Conservation (phyloP, 176 grass and related monocot genomes). For the Triticum timopheevii region DNA sequence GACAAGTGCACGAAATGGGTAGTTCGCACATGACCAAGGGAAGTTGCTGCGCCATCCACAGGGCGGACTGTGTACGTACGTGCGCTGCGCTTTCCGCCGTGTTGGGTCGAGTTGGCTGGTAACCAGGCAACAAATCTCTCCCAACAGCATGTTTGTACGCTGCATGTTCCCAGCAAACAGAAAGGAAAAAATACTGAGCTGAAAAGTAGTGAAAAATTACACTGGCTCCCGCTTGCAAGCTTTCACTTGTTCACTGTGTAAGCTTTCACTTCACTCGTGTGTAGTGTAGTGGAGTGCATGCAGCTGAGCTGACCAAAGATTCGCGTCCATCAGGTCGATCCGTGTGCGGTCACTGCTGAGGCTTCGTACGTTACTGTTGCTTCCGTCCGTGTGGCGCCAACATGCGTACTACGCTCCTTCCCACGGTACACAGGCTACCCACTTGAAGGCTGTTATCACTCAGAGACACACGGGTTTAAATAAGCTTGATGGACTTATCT, state of each 20-base stretch:
- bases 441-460: background rate
- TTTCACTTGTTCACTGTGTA: background rate
- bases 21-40: background rate
- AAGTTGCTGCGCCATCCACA: background rate
- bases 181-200: too few species aligned
- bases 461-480: background rate
- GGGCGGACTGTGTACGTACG: background rate
- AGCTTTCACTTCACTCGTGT: too few species aligned
- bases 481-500: background rate
- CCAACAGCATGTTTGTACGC: too few species aligned
- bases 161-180: too few species aligned
- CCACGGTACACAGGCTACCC: background rate
- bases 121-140: too few species aligned
- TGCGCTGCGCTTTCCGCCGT: background rate
- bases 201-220: background rate
- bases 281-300: background rate
- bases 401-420: background rate
- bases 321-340: background rate
- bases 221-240: background rate
- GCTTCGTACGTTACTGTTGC: background rate
- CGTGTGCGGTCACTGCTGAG: conserved; percentile 26
- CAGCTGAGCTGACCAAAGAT: conserved; percentile 1
- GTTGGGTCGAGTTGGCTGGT: background rate
- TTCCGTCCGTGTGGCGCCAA: background rate
- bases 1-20: conserved; percentile 24